Evolutionary conservation across 495 filamentous ascomycete genomes (phyloP).

Genomic region (Lentithecium fluviatile): DNA sequence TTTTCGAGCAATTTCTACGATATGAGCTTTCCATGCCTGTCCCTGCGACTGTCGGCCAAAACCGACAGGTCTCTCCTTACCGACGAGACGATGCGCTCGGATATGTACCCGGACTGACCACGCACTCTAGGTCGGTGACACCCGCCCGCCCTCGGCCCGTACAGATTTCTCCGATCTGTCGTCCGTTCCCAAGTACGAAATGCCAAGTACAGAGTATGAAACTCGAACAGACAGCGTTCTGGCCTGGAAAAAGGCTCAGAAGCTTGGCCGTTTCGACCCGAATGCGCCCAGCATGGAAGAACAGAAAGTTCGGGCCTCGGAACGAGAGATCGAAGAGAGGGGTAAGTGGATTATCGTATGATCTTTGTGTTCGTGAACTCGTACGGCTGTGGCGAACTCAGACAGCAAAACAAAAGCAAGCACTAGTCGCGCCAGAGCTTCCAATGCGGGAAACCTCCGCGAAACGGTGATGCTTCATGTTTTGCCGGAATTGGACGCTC

Average conservation of each 20-base stretch:
- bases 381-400: conserved; percentile 4
- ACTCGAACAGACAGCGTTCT: conserved; percentile 80
- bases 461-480: conserved; percentile 15
- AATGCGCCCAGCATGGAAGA: conserved; percentile 63
- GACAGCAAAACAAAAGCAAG: conserved; percentile 16
- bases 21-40: too few species aligned
- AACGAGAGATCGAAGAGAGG: conserved; percentile 62
- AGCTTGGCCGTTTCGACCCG: conserved; percentile 93
- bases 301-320: conserved; percentile 64
- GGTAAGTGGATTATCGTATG: conserved; percentile 42
- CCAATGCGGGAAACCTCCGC: conserved; percentile 17
- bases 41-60: too few species aligned
- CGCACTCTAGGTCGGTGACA: conserved; percentile 68
- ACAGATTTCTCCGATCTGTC: conserved; percentile 77
- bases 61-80: too few species aligned
- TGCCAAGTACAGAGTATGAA: conserved; percentile 80
- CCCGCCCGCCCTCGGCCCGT: conserved; percentile 66
- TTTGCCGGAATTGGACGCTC: conserved; percentile 15
- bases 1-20: too few species aligned
- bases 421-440: background rate
- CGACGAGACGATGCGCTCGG: too few species aligned
- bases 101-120: conserved; percentile 26
- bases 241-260: conserved; percentile 88
- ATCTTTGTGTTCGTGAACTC: conserved; percentile 17
- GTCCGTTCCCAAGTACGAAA: conserved; percentile 78